A percentile compares a stretch with the other conserved stretches of the same genome.
phyloP scores from a whole-genome alignment of 2,329 filamentous ascomycete genomes.

The Fusarium sp. region DNA sequence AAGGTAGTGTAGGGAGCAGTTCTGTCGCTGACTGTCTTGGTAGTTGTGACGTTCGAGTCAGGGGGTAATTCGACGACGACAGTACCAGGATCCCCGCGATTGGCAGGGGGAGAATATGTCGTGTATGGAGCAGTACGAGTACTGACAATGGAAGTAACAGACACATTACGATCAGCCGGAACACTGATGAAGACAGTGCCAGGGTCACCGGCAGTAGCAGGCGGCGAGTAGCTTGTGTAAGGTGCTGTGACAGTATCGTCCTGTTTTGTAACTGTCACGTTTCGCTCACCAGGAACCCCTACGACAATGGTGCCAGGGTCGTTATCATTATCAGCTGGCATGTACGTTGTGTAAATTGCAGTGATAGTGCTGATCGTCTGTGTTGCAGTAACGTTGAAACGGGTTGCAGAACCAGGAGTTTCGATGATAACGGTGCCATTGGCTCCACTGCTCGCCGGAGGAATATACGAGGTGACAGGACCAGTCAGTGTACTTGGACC shows the following conservation, averaged over 20 bases:
- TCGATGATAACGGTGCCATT: slow-evolving; percentile 31
- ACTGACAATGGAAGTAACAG: neutral
- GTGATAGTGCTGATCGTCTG: slow-evolving; percentile 32
- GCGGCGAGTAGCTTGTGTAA: slow-evolving; percentile 19
- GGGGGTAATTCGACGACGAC: slow-evolving; percentile 9
- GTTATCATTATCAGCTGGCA: slow-evolving; percentile 6
- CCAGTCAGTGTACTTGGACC: slow-evolving; percentile 29
- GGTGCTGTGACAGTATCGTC: slow-evolving; percentile 8
- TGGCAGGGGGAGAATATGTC: neutral
- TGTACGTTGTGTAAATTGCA: slow-evolving; percentile 27
- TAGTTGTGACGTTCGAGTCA: slow-evolving; percentile 10
- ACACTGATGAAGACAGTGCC: slow-evolving; percentile 20
- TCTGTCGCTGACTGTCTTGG: neutral
- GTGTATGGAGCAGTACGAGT: slow-evolving; percentile 3
- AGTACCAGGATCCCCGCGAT: slow-evolving; percentile 7
- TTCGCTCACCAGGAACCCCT: slow-evolving; percentile 17
- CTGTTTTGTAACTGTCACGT: slow-evolving; percentile 29
- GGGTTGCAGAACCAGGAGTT: slow-evolving; percentile 16
- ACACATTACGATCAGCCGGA: slow-evolving; percentile 3
- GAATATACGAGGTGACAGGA: slow-evolving; percentile 23
- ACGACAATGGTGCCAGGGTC: slow-evolving; percentile 31
- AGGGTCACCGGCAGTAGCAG: slow-evolving; percentile 15
- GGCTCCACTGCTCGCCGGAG: slow-evolving; percentile 9
- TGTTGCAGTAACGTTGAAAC: slow-evolving; percentile 21
- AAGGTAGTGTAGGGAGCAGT: slow-evolving; percentile 15